phyloP scores from a whole-genome alignment of 2,329 filamentous ascomycete genomes.

The Colletotrichum nymphaeae region DNA sequence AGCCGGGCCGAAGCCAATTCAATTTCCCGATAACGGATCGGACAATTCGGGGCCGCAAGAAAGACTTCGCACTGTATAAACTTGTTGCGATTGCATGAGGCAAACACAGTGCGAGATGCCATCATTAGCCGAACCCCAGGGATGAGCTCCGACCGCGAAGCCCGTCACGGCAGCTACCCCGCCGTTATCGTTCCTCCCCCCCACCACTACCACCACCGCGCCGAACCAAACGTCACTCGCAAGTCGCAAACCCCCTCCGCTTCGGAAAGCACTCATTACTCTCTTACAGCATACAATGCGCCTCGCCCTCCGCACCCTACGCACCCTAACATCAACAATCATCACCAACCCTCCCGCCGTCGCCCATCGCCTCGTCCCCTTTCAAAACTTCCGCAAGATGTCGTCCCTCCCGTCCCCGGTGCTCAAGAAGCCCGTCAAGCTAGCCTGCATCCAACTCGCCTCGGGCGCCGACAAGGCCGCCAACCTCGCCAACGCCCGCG shows the following conservation, averaged over 20 bases:
- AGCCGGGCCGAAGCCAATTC: slow-evolving; percentile 4
- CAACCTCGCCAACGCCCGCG: slow-evolving; percentile 85
- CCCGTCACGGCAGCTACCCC: slow-evolving; percentile 28
- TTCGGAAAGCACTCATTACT: background rate
- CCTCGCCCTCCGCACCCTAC: slow-evolving; percentile 23
- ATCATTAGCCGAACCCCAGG: slow-evolving; percentile 3
- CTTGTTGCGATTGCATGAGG: too few species aligned
- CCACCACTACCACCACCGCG: background rate
- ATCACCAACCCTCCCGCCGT: background rate
- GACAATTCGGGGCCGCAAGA: slow-evolving; percentile 7
- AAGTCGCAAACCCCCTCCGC: background rate
- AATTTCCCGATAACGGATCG: slow-evolving; percentile 25
- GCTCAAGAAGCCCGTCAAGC: slow-evolving; percentile 81
- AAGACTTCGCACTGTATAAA: background rate
- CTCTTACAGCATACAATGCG: slow-evolving; percentile 13
- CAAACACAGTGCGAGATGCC: background rate
- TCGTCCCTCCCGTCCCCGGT: slow-evolving; percentile 49
- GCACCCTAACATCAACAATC: slow-evolving; percentile 1
- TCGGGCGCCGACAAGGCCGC: slow-evolving; percentile 84
- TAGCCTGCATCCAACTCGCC: slow-evolving; percentile 85
- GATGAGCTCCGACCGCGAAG: slow-evolving; percentile 24
- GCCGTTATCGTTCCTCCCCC: slow-evolving; percentile 15
- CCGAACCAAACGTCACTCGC: slow-evolving; percentile 14
- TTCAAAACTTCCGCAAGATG: slow-evolving; percentile 31
- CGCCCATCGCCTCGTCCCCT: slow-evolving; percentile 22